Evolutionary conservation across 2,329 filamentous ascomycete species (phyloP).

Genomic region (Xylaria arbuscula): DNA sequence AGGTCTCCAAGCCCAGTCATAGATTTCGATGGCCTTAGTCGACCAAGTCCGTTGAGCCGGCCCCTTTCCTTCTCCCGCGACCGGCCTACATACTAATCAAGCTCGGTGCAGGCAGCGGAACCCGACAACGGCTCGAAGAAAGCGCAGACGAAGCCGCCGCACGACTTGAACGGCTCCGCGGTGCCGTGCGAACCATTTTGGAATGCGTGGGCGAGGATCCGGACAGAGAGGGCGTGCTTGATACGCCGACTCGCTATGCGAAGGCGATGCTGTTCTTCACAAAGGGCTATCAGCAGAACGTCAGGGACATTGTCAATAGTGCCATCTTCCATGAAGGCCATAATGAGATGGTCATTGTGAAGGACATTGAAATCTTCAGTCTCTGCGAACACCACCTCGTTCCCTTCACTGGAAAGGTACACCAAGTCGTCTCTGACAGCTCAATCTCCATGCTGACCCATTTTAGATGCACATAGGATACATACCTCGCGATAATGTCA

Average conservation of each 20-base stretch:
- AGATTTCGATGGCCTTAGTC: conserved; percentile 70
- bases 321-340: conserved; percentile 97
- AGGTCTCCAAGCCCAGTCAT: conserved; percentile 67
- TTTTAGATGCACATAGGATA: conserved; percentile 97
- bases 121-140: conserved; percentile 71
- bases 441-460: conserved; percentile 9
- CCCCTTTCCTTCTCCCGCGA: background rate
- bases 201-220: conserved; percentile 77
- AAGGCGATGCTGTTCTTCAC: conserved; percentile 97
- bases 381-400: conserved; percentile 98
- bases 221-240: conserved; percentile 71
- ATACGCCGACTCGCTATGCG: conserved; percentile 85
- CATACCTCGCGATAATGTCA: conserved; percentile 87
- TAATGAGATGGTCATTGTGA: conserved; percentile 97
- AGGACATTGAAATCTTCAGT: conserved; percentile 95
- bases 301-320: conserved; percentile 89
- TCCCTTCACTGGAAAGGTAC: conserved; percentile 92
- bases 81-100: conserved; percentile 37
- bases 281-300: conserved; percentile 95
- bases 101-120: conserved; percentile 65
- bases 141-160: conserved; percentile 61
- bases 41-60: conserved; percentile 60
- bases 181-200: conserved; percentile 72
- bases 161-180: conserved; percentile 68
- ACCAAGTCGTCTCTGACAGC: conserved; percentile 25